phyloP scores from a whole-genome alignment of 176 grass and related monocot species.

The Thalia dealbata region DNA sequence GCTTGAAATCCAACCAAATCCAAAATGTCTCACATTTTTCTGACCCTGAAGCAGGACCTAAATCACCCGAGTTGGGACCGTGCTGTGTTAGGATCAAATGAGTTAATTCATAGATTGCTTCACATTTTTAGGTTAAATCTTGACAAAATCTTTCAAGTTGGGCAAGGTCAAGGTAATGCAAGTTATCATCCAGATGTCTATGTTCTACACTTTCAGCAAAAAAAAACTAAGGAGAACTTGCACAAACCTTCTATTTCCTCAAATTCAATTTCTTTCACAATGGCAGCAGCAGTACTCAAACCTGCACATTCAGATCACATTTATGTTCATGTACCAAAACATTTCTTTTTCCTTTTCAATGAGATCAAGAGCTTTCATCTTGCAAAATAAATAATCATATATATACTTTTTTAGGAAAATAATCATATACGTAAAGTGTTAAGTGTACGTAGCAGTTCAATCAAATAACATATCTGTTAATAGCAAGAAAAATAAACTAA shows the following conservation, averaged over 20 bases:
- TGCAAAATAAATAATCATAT: neutral
- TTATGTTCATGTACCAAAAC: neutral
- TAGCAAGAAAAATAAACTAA: neutral
- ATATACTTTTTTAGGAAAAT: no score
- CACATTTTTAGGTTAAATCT: no score
- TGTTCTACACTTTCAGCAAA: constrained; percentile 5
- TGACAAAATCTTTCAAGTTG: no score
- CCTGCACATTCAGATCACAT: constrained; percentile 27
- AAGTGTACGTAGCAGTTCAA: neutral
- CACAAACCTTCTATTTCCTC: constrained; percentile 67
- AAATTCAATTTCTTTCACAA: constrained; percentile 77
- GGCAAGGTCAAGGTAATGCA: neutral
- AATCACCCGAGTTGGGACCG: no score
- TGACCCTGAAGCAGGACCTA: no score
- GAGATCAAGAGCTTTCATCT: neutral
- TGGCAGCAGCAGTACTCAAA: constrained; percentile 82
- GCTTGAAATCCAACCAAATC: no score
- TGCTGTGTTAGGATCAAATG: no score
- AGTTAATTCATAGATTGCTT: no score
- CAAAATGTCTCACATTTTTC: no score
- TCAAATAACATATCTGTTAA: neutral
- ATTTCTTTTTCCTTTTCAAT: neutral
- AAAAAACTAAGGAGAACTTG: neutral
- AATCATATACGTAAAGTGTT: no score
- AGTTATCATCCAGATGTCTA: neutral